These are phyloP conservation scores for Nakazawaea wickerhamii DNA, from an alignment of 805 yeast genomes.

Conservation along the genomic window DNA sequence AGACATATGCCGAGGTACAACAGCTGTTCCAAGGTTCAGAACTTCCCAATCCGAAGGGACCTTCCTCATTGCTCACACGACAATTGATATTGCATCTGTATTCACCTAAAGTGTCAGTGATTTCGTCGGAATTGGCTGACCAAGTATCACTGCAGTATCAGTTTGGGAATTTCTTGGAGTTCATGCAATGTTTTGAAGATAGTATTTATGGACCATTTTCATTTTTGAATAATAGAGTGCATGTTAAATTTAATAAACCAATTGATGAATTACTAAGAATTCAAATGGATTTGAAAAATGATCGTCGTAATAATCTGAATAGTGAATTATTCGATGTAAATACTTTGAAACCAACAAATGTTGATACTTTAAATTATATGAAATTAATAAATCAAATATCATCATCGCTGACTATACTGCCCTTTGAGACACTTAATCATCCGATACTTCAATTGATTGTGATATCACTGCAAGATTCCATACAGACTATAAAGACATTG, in stretches of 20 bases:
- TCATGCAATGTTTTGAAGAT: constrained; percentile 26
- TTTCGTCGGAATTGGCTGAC: constrained; percentile 21
- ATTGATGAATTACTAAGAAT: constrained; percentile 19
- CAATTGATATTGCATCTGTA: constrained; percentile 24
- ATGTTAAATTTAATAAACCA: constrained; percentile 24
- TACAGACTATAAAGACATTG: constrained; percentile 52
- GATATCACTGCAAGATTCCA: constrained; percentile 48
- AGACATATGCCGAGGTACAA: not conserved
- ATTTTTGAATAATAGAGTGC: constrained; percentile 12
- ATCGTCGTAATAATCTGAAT: constrained; percentile 11
- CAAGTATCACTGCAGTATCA: constrained; percentile 18
- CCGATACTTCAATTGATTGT: constrained; percentile 75
- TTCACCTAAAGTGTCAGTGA: constrained; percentile 28
- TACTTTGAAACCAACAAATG: constrained; percentile 13
- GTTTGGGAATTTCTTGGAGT: constrained; percentile 17
- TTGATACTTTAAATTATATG: constrained; percentile 43
- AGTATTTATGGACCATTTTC: constrained; percentile 7
- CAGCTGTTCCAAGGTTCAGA: not conserved
- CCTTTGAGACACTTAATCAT: constrained; percentile 83
- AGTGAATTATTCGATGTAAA: constrained; percentile 21
- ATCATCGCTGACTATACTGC: constrained; percentile 54
- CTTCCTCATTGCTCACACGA: constrained; percentile 22
- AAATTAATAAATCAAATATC: constrained; percentile 53
- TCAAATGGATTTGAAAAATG: constrained; percentile 16
- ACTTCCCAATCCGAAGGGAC: constrained; percentile 21